Conservation (phyloP, 2,329 filamentous ascomycete genomes). For the Microcyclospora tardicrescens region DNA sequence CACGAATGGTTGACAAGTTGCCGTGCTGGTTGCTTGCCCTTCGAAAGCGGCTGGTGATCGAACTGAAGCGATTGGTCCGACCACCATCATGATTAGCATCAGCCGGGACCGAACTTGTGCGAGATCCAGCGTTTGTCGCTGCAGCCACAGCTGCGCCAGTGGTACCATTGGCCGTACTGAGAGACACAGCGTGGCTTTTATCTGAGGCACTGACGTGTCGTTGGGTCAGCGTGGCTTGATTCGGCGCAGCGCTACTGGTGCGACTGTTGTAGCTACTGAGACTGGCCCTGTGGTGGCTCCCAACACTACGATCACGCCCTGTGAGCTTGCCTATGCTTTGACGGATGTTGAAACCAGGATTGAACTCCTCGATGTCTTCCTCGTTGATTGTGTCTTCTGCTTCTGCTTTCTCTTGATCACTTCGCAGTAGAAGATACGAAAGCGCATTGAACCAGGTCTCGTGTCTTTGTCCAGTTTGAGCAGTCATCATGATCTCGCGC, state of each 20-base stretch:
- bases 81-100: too few species aligned
- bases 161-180: background rate
- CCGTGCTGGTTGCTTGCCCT: slow-evolving; percentile 12
- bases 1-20: slow-evolving; percentile 6
- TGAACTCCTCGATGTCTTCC: slow-evolving; percentile 64
- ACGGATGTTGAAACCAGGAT: slow-evolving; percentile 42
- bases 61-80: slow-evolving; percentile 26
- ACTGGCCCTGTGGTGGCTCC: slow-evolving; percentile 24
- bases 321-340: slow-evolving; percentile 41
- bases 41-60: slow-evolving; percentile 13
- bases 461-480: slow-evolving; percentile 81
- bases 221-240: slow-evolving; percentile 6
- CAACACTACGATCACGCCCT: slow-evolving; percentile 28
- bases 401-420: slow-evolving; percentile 33
- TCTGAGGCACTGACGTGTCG: background rate
- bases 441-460: slow-evolving; percentile 98
- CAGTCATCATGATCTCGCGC: slow-evolving; percentile 84
- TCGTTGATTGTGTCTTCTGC: slow-evolving; percentile 45
- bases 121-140: background rate
- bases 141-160: background rate
- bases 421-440: slow-evolving; percentile 78
- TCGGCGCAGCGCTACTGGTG: slow-evolving; percentile 45
- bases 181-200: too few species aligned
- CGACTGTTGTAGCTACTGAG: slow-evolving; percentile 33
- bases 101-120: slow-evolving; percentile 16